phyloP scores from a whole-genome alignment of 106 monocot genomes.

The Acorus gramineus region DNA sequence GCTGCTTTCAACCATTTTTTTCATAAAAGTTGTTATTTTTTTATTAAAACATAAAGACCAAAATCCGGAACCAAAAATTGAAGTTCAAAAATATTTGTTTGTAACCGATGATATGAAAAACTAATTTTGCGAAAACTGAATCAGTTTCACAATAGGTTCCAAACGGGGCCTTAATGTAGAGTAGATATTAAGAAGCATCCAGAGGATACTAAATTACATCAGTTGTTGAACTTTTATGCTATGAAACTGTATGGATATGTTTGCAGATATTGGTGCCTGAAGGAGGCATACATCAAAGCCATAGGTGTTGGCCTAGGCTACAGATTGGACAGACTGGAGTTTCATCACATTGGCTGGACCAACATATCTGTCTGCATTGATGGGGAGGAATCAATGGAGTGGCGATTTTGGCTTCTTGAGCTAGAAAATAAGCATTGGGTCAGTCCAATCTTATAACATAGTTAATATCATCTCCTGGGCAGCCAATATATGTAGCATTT shows the following conservation, averaged over 20 bases:
- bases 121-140: no score
- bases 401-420: constrained; percentile 54
- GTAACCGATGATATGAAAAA: no score
- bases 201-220: not conserved
- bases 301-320: constrained; percentile 63
- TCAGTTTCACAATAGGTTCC: no score
- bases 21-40: no score
- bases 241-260: not conserved
- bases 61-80: no score
- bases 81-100: no score
- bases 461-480: not conserved
- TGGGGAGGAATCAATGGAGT: constrained; percentile 44
- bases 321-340: constrained; percentile 59
- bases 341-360: constrained; percentile 52
- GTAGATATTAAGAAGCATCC: no score
- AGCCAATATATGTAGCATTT: no score
- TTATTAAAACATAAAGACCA: no score
- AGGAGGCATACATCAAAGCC: constrained; percentile 86
- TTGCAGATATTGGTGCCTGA: constrained; percentile 81
- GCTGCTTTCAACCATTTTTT: no score
- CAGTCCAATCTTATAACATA: constrained; percentile 1
- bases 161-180: no score
- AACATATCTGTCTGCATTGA: constrained; percentile 58
- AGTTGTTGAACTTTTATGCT: not conserved
- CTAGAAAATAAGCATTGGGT: constrained; percentile 65